Percentiles rank a stretch among this genome's conserved stretches.
Conservation (phyloP, 208 protist species). For the Trypanosoma lewisi region DNA sequence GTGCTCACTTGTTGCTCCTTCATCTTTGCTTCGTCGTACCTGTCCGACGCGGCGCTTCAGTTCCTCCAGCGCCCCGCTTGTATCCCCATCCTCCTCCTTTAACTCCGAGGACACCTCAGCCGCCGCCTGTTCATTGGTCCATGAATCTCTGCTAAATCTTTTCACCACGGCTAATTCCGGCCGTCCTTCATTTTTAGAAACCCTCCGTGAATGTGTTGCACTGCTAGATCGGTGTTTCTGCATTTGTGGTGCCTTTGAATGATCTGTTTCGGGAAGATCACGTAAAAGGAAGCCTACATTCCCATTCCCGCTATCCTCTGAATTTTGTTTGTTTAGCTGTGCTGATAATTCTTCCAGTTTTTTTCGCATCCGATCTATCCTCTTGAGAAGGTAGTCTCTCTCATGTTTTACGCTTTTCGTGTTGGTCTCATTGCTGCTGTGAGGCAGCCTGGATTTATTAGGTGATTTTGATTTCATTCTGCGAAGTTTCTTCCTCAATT, state of each 20-base stretch:
- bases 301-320: neutral
- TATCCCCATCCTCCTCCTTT: neutral
- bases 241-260: neutral
- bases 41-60: constrained; percentile 8
- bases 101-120: neutral
- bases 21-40: neutral
- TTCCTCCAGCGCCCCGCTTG: neutral
- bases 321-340: neutral
- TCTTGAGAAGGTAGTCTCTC: constrained; percentile 41
- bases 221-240: neutral
- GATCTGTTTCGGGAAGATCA: neutral
- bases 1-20: neutral
- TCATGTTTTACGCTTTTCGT: constrained; percentile 31
- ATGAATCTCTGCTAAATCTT: neutral
- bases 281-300: neutral
- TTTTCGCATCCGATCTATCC: constrained; percentile 43
- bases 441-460: neutral
- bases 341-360: constrained; percentile 22
- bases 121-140: neutral
- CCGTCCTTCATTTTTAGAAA: neutral
- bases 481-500: constrained; percentile 35
- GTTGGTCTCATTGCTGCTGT: neutral
- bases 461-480: constrained; percentile 2
- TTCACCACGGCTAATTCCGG: neutral
- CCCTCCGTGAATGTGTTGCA: neutral